These are phyloP conservation scores for Raffaelea arxii DNA, from an alignment of 2,329 filamentous ascomycete genomes.

Conservation along the genomic window DNA sequence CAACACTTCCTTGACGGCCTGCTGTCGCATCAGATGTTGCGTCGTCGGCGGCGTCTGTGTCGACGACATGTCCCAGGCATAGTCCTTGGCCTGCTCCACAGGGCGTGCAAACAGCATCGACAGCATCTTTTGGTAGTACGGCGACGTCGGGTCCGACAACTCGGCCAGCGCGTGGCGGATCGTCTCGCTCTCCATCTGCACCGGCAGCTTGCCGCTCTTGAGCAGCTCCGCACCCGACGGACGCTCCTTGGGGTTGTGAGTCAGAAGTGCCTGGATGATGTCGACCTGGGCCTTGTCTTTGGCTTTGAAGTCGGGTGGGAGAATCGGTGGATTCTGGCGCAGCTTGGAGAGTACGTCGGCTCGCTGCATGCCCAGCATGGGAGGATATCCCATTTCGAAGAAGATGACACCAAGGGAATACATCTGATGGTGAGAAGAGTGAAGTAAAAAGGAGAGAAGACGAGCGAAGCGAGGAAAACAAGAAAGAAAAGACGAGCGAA, in stretches of 20 bases:
- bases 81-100: conserved; percentile 70
- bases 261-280: conserved; percentile 72
- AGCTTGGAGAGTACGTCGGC: conserved; percentile 57
- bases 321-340: conserved; percentile 53
- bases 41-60: conserved; percentile 36
- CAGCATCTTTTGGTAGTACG: conserved; percentile 84
- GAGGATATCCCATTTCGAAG: conserved; percentile 86
- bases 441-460: not conserved
- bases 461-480: too few relatives aligned
- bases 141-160: conserved; percentile 71
- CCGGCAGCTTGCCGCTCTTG: conserved; percentile 74
- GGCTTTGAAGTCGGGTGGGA: conserved; percentile 65
- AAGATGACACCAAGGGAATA: conserved; percentile 96
- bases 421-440: conserved; percentile 46
- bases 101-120: conserved; percentile 72
- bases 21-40: conserved; percentile 57
- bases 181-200: conserved; percentile 88
- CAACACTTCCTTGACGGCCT: conserved; percentile 64
- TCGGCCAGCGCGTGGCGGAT: conserved; percentile 75
- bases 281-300: conserved; percentile 64
- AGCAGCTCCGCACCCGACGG: conserved; percentile 77
- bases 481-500: too few relatives aligned
- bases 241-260: conserved; percentile 70
- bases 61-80: conserved; percentile 62
- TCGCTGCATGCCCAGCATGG: conserved; percentile 54